A percentile compares a stretch with the other conserved stretches of the same genome.
Evolutionary conservation across 768 basidiomycete species (phyloP).

Genomic region (Agrocybe chaxingu): DNA sequence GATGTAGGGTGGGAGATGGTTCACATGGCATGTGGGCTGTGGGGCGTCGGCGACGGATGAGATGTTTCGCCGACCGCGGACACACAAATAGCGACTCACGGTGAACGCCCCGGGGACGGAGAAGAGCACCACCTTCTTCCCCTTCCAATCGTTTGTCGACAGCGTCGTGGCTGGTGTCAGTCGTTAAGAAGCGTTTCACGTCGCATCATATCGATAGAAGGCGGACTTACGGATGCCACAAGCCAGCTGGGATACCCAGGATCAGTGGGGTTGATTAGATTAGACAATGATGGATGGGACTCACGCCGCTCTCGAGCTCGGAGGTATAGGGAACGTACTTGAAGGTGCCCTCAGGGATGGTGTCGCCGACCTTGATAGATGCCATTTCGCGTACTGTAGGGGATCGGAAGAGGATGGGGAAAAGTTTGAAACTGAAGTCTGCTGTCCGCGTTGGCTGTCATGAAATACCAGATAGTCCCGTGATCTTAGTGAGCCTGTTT

Average conservation of each 20-base stretch:
- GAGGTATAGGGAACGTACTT: conserved; percentile 57
- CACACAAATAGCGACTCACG: conserved; percentile 33
- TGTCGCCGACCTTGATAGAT: conserved; percentile 34
- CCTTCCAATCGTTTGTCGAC: conserved; percentile 65
- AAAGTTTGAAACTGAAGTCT: conserved; percentile 1
- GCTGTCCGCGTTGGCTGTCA: not conserved
- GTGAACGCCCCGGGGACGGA: conserved; percentile 83
- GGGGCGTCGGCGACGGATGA: conserved; percentile 30
- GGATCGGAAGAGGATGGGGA: not conserved
- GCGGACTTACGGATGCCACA: conserved; percentile 61
- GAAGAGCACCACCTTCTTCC: conserved; percentile 79
- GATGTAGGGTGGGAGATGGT: conserved; percentile 66
- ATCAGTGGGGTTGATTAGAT: conserved; percentile 12
- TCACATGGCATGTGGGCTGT: conserved; percentile 61
- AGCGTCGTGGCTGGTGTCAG: conserved; percentile 44
- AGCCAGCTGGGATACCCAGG: conserved; percentile 35
- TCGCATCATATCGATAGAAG: conserved; percentile 7
- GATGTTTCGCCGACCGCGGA: not conserved
- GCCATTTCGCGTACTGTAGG: conserved; percentile 16
- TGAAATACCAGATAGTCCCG: not conserved
- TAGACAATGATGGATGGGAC: conserved; percentile 21
- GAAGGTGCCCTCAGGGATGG: conserved; percentile 37
- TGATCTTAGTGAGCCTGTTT: not conserved
- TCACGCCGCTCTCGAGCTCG: conserved; percentile 58
- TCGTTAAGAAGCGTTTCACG: conserved; percentile 6